Evolutionary conservation across 768 basidiomycete species (phyloP).

Genomic region (Mycena alexandri): DNA sequence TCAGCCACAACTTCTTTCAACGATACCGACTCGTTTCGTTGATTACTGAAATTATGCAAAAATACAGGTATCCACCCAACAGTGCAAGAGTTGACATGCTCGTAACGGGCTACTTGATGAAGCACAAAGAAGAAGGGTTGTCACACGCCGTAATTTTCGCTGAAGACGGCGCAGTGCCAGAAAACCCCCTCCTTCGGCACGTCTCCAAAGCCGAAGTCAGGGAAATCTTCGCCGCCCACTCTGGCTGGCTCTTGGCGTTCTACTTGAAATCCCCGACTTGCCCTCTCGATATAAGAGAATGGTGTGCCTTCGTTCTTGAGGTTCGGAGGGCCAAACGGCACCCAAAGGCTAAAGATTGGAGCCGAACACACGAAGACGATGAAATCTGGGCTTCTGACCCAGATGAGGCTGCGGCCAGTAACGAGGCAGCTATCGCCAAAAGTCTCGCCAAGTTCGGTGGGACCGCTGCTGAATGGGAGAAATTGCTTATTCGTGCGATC

Average conservation of each 20-base stretch:
- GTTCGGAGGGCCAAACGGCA: conserved; percentile 10
- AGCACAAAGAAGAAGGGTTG: conserved; percentile 7
- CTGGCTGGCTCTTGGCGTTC: conserved; percentile 70
- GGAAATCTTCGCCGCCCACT: conserved; percentile 65
- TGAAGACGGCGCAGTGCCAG: conserved; percentile 42
- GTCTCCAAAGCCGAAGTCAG: conserved; percentile 66
- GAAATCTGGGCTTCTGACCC: conserved; percentile 28
- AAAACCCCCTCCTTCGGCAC: conserved; percentile 57
- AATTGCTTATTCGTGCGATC: conserved; percentile 38
- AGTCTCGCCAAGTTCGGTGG: conserved; percentile 49
- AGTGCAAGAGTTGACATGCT: conserved; percentile 65
- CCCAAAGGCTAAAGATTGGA: conserved; percentile 32
- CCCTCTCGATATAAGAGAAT: conserved; percentile 58
- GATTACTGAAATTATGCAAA: conserved; percentile 58
- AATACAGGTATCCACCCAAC: conserved; percentile 46
- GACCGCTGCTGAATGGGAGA: conserved; percentile 46
- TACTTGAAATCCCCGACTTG: conserved; percentile 46
- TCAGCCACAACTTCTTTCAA: conserved; percentile 63
- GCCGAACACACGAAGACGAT: conserved; percentile 35
- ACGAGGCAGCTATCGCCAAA: conserved; percentile 21
- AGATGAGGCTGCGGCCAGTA: conserved; percentile 3
- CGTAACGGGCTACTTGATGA: conserved; percentile 55
- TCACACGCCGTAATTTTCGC: conserved; percentile 48
- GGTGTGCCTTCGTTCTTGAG: conserved; percentile 59
- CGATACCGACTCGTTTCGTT: conserved; percentile 63